Evolutionary conservation across 2,329 filamentous ascomycete species (phyloP).

Genomic region (Leptographium wingfieldii): DNA sequence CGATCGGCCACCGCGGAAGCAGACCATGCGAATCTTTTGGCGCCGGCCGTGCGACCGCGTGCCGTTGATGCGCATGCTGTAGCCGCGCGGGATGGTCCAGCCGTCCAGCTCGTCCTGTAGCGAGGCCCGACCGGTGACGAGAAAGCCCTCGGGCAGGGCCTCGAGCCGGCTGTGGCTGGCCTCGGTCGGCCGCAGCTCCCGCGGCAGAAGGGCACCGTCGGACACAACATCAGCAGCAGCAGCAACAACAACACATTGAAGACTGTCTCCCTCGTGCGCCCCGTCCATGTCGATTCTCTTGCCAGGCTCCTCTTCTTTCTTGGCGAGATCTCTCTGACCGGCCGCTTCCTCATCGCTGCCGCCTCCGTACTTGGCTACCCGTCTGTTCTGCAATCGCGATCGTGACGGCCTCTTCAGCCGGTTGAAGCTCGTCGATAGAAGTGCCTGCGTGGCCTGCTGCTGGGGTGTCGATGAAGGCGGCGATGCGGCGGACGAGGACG

Average conservation of each 20-base stretch:
- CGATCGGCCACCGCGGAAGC: slow-evolving; percentile 24
- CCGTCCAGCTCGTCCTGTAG: slow-evolving; percentile 24
- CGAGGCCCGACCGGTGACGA: slow-evolving; percentile 19
- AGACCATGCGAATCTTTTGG: slow-evolving; percentile 25
- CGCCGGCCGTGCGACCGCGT: slow-evolving; percentile 22
- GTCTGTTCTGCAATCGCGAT: too few species aligned
- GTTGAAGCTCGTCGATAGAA: too few species aligned
- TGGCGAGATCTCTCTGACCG: too few species aligned
- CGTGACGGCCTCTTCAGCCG: too few species aligned
- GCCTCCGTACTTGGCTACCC: too few species aligned
- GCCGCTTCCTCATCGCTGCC: too few species aligned
- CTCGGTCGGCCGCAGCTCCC: slow-evolving; percentile 1
- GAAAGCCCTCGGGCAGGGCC: slow-evolving; percentile 22
- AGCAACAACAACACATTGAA: too few species aligned
- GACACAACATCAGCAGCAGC: too few species aligned
- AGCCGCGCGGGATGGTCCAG: slow-evolving; percentile 24
- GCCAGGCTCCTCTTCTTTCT: too few species aligned
- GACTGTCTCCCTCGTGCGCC: neutral
- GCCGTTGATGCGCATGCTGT: slow-evolving; percentile 26
- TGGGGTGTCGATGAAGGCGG: neutral
- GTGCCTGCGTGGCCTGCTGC: neutral
- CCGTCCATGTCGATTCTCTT: neutral
- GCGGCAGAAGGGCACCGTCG: neutral
- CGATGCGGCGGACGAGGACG: neutral
- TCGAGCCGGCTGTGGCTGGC: slow-evolving; percentile 15